phyloP scores from a whole-genome alignment of 176 grass and related monocot species.

The Rhipidocladum racemiflorum region DNA sequence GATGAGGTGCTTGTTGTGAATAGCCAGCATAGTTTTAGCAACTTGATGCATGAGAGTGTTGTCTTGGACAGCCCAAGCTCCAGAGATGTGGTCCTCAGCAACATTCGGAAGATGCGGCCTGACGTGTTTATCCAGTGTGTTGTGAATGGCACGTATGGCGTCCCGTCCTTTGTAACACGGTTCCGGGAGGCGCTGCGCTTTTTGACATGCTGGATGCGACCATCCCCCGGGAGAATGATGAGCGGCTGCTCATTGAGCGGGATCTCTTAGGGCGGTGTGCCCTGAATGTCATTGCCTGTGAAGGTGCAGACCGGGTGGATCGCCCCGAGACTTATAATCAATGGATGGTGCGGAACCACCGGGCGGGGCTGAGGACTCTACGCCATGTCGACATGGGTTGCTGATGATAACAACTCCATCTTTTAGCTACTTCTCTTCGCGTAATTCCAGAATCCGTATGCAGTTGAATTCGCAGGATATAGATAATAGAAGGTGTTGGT shows the following conservation, averaged over 20 bases:
- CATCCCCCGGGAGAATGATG: slow-evolving; percentile 17
- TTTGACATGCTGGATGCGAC: slow-evolving; percentile 33
- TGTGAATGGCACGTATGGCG: slow-evolving; percentile 25
- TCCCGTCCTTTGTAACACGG: slow-evolving; percentile 42
- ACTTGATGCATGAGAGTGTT: slow-evolving; percentile 24
- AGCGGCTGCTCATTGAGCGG: slow-evolving; percentile 29
- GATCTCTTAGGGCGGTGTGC: not conserved
- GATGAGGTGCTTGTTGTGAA: slow-evolving; percentile 40
- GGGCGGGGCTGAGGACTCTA: slow-evolving; percentile 21
- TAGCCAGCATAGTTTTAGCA: slow-evolving; percentile 12
- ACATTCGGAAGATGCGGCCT: slow-evolving; percentile 34
- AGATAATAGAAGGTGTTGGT: not conserved
- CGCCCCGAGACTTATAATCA: slow-evolving; percentile 38
- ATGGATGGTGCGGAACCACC: slow-evolving; percentile 27
- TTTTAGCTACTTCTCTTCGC: not conserved
- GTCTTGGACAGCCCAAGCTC: slow-evolving; percentile 3
- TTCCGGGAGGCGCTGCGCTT: slow-evolving; percentile 45
- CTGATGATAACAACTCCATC: not conserved
- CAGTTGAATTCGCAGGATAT: not conserved
- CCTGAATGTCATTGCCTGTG: slow-evolving; percentile 33
- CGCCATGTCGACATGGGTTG: slow-evolving; percentile 38
- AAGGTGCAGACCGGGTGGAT: slow-evolving; percentile 36
- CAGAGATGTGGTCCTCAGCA: slow-evolving; percentile 29
- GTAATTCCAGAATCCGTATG: not conserved
- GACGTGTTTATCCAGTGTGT: slow-evolving; percentile 24